Conservation (phyloP, 805 yeast genomes). For the Huiozyma naganishii region DNA sequence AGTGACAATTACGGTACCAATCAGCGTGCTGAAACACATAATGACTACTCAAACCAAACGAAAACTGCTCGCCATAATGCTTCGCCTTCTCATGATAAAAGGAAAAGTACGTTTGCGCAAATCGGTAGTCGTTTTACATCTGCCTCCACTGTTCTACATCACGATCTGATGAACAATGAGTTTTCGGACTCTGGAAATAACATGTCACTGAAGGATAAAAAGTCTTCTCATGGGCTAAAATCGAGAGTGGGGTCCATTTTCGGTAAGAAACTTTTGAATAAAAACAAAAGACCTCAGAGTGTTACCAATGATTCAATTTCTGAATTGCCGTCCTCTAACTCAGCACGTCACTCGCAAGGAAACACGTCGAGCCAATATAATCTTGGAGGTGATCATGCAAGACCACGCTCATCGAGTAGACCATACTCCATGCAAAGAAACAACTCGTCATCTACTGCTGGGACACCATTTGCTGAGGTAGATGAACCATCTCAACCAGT, state of each 20-base stretch:
- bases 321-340: conserved; percentile 2
- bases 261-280: conserved; percentile 44
- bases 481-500: not conserved
- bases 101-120: conserved; percentile 20
- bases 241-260: conserved; percentile 71
- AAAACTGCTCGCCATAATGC: no score
- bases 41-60: not conserved
- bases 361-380: not conserved
- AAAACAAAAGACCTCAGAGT: conserved; percentile 18
- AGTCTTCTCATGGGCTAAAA: conserved; percentile 36
- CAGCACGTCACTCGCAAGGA: not conserved
- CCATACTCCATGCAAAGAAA: not conserved
- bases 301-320: conserved; percentile 4
- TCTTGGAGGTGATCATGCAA: not conserved
- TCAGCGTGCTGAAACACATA: not conserved
- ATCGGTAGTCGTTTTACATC: conserved; percentile 21
- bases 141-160: conserved; percentile 21
- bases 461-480: not conserved
- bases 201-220: conserved; percentile 22
- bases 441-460: not conserved
- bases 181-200: conserved; percentile 25
- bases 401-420: not conserved
- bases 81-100: conserved; percentile 7
- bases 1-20: not conserved
- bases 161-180: conserved; percentile 25